These are phyloP conservation scores for Meredithiella fracta DNA, from an alignment of 2,329 filamentous ascomycete species.

Conservation along the genomic window DNA sequence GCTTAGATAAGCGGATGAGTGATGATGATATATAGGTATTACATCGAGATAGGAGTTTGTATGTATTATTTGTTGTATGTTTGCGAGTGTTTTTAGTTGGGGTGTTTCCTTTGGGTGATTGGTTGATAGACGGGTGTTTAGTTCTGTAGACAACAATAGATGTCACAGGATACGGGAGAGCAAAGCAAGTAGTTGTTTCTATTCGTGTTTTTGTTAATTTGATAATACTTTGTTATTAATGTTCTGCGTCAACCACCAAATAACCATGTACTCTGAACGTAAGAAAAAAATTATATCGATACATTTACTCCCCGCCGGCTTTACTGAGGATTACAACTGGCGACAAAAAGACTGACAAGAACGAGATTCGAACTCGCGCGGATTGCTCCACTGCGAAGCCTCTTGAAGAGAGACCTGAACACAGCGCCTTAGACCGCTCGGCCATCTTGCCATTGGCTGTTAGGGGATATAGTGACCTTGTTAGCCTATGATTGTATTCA, in stretches of 20 bases:
- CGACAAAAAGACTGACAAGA: constrained; percentile 18
- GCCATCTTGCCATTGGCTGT: constrained; percentile 12
- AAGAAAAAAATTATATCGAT: too few species aligned
- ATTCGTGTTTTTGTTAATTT: neutral
- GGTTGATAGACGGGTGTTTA: too few species aligned
- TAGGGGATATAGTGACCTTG: too few species aligned
- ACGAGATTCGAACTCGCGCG: constrained; percentile 18
- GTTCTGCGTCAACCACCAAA: neutral
- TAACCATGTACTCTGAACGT: neutral
- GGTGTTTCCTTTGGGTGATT: too few species aligned
- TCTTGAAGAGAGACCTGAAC: constrained; percentile 5
- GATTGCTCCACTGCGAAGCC: constrained; percentile 14
- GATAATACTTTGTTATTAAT: neutral
- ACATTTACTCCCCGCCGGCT: too few species aligned
- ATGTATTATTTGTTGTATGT: neutral
- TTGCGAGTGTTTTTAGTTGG: neutral
- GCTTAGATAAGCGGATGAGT: constrained; percentile 19
- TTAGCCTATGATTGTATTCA: constrained; percentile 11
- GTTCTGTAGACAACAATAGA: neutral
- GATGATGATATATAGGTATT: neutral
- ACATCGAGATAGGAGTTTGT: neutral
- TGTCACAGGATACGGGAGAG: neutral
- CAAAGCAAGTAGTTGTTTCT: neutral
- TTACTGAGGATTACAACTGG: neutral
- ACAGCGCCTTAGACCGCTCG: constrained; percentile 12